phyloP scores from a whole-genome alignment of 305 asterid genomes.

The Solanum hybrid region DNA sequence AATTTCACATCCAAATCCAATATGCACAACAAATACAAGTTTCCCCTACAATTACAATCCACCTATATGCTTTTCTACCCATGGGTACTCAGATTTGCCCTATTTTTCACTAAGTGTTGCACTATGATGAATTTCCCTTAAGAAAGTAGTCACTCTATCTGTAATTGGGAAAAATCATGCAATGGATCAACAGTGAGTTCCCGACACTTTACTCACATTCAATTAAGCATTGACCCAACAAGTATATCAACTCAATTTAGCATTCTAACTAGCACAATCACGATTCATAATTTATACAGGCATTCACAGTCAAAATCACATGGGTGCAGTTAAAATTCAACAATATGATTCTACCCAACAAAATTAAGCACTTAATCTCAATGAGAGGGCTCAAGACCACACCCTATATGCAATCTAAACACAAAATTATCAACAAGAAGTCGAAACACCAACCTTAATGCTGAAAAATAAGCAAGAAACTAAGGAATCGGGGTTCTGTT shows the following conservation, averaged over 20 bases:
- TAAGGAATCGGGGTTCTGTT: not conserved
- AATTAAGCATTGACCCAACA: not conserved
- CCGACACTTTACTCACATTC: not conserved
- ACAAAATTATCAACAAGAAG: not conserved
- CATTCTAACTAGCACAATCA: not conserved
- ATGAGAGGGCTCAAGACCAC: not conserved
- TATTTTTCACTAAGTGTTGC: not conserved
- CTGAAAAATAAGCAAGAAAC: not conserved
- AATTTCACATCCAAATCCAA: not conserved
- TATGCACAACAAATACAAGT: not conserved
- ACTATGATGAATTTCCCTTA: not conserved
- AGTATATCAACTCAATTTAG: not conserved
- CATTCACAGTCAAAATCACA: not conserved
- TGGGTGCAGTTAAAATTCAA: not conserved
- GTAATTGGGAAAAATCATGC: not conserved
- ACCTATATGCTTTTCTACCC: not conserved
- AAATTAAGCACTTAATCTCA: not conserved
- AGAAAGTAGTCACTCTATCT: not conserved
- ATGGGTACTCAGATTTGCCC: not conserved
- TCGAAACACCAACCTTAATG: not conserved
- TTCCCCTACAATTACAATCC: not conserved
- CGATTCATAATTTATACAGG: not conserved
- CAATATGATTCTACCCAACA: not conserved
- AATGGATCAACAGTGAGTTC: not conserved
- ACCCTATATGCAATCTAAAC: not conserved